A percentile compares a stretch with the other conserved stretches of the same genome.
These are phyloP conservation scores for Torulaspora quercuum DNA, from an alignment of 805 yeast genomes.

Conservation along the genomic window DNA sequence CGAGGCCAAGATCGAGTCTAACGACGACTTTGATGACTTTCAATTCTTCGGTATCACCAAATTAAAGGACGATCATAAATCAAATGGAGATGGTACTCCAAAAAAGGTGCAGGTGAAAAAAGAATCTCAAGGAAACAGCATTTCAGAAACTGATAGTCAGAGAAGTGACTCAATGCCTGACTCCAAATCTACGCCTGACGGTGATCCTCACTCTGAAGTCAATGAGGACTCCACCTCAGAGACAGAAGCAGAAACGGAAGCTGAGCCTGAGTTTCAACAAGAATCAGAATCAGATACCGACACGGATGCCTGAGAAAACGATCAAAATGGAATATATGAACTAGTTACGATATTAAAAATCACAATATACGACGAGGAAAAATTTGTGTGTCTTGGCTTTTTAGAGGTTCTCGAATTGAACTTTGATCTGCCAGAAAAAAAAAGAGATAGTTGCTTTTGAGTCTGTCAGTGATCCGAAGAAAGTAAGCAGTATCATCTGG, in stretches of 20 bases:
- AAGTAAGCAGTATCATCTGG: too few relatives aligned
- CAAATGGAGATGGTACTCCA: conserved; percentile 2
- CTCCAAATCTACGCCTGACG: conserved; percentile 1
- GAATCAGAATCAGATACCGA: conserved; percentile 6
- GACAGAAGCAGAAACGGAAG: conserved; percentile 14
- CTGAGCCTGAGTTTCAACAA: conserved; percentile 6
- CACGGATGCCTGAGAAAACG: too few relatives aligned
- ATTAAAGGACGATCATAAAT: conserved; percentile 3
- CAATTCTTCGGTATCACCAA: conserved; percentile 26
- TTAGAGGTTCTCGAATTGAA: conserved; percentile 4
- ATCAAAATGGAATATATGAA: too few relatives aligned
- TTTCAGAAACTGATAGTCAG: conserved; percentile 6
- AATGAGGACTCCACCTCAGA: conserved; percentile 11
- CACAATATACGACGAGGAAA: too few relatives aligned
- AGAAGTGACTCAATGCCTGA: conserved; percentile 2
- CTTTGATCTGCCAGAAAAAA: conserved; percentile 6
- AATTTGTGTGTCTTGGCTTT: conserved; percentile 5
- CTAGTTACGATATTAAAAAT: too few relatives aligned
- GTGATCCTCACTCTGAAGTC: background rate
- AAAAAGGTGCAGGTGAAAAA: conserved; percentile 4
- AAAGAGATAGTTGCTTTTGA: background rate
- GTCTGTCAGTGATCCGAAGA: too few relatives aligned
- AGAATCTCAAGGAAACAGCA: conserved; percentile 3
- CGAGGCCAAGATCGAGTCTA: conserved; percentile 8
- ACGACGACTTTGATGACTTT: conserved; percentile 20